A percentile compares a stretch with the other conserved stretches of the same genome.
These are phyloP conservation scores for Coemansia sp. DNA, from an alignment of 192 early-diverging fungal genomes.

Conservation along the genomic window DNA sequence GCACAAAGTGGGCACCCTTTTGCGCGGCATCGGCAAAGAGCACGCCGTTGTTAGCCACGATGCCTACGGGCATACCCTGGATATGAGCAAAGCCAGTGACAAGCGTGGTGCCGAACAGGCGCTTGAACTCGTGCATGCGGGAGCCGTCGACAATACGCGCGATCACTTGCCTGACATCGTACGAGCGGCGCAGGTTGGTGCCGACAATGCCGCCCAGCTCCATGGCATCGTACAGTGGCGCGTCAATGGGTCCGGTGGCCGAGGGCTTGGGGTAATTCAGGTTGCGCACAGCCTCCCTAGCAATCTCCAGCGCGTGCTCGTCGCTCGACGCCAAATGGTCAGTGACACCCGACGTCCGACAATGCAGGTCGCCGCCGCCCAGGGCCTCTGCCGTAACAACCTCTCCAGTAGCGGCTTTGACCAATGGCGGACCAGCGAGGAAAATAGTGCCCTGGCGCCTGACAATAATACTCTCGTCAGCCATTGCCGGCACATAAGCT, in stretches of 20 bases:
- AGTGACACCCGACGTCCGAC: conserved; percentile 91
- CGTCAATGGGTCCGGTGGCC: conserved; percentile 51
- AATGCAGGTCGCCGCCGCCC: conserved; percentile 95
- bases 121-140: conserved; percentile 92
- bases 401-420: conserved; percentile 96
- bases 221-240: conserved; percentile 76
- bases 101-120: conserved; percentile 84
- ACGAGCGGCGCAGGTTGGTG: conserved; percentile 85
- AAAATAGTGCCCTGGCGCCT: conserved; percentile 95
- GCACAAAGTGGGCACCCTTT: conserved; percentile 95
- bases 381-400: conserved; percentile 91
- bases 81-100: conserved; percentile 92
- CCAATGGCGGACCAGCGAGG: conserved; percentile 93
- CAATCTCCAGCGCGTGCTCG: conserved; percentile 83
- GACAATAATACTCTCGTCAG: conserved; percentile 97
- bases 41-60: conserved; percentile 96
- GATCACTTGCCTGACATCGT: conserved; percentile 92
- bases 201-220: conserved; percentile 95
- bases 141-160: conserved; percentile 93
- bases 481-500: conserved; percentile 98
- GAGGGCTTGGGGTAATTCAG: conserved; percentile 69
- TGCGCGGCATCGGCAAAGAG: conserved; percentile 92
- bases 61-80: conserved; percentile 89
- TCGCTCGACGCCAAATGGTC: conserved; percentile 90
- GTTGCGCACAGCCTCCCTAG: conserved; percentile 82